Percentiles rank a stretch among this genome's conserved stretches.
Evolutionary conservation across 2,329 filamentous ascomycete species (phyloP).

Genomic region (Sporothrix dimorphospora): DNA sequence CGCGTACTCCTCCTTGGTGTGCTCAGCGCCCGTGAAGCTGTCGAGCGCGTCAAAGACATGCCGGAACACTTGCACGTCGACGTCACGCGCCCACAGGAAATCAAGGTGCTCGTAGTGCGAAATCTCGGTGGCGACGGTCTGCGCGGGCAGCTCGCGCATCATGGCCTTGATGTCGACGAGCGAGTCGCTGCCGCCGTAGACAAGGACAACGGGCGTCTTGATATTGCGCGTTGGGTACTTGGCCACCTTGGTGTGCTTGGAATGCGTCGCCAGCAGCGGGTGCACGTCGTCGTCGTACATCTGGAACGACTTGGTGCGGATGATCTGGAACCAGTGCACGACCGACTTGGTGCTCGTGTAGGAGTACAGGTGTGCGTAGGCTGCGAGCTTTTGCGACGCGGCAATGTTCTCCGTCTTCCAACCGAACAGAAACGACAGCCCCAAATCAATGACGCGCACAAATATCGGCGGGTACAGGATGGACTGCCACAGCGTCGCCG

Average conservation of each 20-base stretch:
- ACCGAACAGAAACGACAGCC: slow-evolving; percentile 81
- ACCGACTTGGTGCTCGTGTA: slow-evolving; percentile 97
- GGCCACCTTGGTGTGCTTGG: slow-evolving; percentile 93
- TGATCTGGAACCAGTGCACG: slow-evolving; percentile 99
- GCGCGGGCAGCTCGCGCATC: slow-evolving; percentile 81
- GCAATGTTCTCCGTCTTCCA: slow-evolving; percentile 88
- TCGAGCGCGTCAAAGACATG: slow-evolving; percentile 90
- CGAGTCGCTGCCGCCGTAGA: slow-evolving; percentile 93
- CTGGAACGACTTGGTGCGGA: slow-evolving; percentile 92
- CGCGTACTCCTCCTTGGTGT: slow-evolving; percentile 64
- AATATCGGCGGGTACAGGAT: slow-evolving; percentile 95
- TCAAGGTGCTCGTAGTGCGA: slow-evolving; percentile 96
- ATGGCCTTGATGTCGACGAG: slow-evolving; percentile 92
- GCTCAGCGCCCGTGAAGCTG: slow-evolving; percentile 63
- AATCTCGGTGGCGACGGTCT: slow-evolving; percentile 84
- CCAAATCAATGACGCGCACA: slow-evolving; percentile 81
- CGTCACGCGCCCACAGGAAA: slow-evolving; percentile 90
- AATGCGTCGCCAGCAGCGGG: slow-evolving; percentile 70
- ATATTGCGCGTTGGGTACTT: slow-evolving; percentile 97
- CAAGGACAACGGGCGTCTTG: slow-evolving; percentile 88
- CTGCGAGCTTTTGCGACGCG: slow-evolving; percentile 85
- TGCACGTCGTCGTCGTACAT: slow-evolving; percentile 98
- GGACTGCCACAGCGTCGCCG: slow-evolving; percentile 95
- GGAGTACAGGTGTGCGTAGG: slow-evolving; percentile 94
- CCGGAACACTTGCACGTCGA: slow-evolving; percentile 81